phyloP scores from a whole-genome alignment of 352 stramenopile genomes.

The Saprolegnia parasitica region DNA sequence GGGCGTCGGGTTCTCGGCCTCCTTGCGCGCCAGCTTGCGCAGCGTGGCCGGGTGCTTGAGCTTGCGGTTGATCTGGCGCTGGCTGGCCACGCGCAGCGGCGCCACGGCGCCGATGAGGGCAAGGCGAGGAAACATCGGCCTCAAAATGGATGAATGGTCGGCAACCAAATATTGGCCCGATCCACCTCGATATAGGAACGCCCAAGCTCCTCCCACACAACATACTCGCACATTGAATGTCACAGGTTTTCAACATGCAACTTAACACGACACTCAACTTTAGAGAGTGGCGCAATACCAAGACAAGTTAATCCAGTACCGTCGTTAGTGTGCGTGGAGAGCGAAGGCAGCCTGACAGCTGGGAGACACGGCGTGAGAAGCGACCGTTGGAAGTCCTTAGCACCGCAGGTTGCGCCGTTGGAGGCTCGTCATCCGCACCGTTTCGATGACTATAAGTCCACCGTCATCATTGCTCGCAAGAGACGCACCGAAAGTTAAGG shows the following conservation, averaged over 20 bases:
- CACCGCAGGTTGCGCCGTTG: no score
- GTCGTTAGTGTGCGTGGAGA: no score
- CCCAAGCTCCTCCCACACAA: background rate
- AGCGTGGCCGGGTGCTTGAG: constrained; percentile 68
- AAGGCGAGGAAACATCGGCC: constrained; percentile 56
- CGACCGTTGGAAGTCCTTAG: no score
- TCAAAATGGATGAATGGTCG: constrained; percentile 15
- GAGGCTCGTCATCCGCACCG: no score
- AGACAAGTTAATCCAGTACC: no score
- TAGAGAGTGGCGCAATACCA: no score
- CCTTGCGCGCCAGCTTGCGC: constrained; percentile 57
- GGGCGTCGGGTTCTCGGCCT: constrained; percentile 36
- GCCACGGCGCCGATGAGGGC: constrained; percentile 45
- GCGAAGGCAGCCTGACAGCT: no score
- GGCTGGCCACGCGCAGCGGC: constrained; percentile 68
- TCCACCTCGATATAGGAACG: constrained; percentile 5
- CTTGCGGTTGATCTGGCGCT: constrained; percentile 82
- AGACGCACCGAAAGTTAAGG: no score
- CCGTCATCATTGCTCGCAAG: no score
- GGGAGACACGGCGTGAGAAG: no score
- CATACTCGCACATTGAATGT: background rate
- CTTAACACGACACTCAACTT: background rate
- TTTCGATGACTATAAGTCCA: no score
- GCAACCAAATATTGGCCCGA: constrained; percentile 9
- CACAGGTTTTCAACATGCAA: background rate